Evolutionary conservation across 2,329 filamentous ascomycete species (phyloP).

Genomic region (Gyromitra esculenta): DNA sequence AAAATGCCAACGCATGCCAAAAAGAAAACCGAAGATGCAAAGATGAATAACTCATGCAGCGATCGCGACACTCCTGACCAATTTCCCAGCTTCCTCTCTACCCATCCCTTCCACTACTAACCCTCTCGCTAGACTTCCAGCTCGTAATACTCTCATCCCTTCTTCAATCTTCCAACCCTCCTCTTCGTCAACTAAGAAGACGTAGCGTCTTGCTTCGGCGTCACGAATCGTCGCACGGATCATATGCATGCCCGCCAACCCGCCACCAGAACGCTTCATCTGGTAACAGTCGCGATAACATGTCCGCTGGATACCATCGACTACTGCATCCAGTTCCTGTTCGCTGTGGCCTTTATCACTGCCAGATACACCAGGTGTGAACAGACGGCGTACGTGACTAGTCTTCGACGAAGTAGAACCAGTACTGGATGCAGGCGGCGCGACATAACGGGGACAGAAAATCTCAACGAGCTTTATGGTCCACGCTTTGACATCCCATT

Average conservation of each 20-base stretch:
- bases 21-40: slow-evolving; percentile 15
- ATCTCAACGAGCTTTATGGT: slow-evolving; percentile 92
- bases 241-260: slow-evolving; percentile 68
- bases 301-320: slow-evolving; percentile 54
- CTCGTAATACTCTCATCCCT: slow-evolving; percentile 70
- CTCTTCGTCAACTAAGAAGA: slow-evolving; percentile 72
- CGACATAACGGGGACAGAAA: slow-evolving; percentile 74
- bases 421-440: slow-evolving; percentile 61
- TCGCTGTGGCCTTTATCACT: slow-evolving; percentile 45
- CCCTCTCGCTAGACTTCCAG: slow-evolving; percentile 63
- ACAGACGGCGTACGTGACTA: slow-evolving; percentile 45
- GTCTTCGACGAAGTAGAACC: slow-evolving; percentile 51
- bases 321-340: slow-evolving; percentile 55
- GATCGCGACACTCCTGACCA: slow-evolving; percentile 44
- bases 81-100: slow-evolving; percentile 55
- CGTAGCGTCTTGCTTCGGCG: slow-evolving; percentile 72
- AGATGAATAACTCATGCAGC: slow-evolving; percentile 26
- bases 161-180: slow-evolving; percentile 75
- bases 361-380: slow-evolving; percentile 50
- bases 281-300: slow-evolving; percentile 52
- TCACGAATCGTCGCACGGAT: slow-evolving; percentile 72
- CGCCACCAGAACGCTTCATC: slow-evolving; percentile 65
- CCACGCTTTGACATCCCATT: slow-evolving; percentile 99
- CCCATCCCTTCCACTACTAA: slow-evolving; percentile 53
- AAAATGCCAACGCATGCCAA: slow-evolving; percentile 25